Conservation (phyloP, 2,329 filamentous ascomycete species). For the Coniosporium uncinatum region DNA sequence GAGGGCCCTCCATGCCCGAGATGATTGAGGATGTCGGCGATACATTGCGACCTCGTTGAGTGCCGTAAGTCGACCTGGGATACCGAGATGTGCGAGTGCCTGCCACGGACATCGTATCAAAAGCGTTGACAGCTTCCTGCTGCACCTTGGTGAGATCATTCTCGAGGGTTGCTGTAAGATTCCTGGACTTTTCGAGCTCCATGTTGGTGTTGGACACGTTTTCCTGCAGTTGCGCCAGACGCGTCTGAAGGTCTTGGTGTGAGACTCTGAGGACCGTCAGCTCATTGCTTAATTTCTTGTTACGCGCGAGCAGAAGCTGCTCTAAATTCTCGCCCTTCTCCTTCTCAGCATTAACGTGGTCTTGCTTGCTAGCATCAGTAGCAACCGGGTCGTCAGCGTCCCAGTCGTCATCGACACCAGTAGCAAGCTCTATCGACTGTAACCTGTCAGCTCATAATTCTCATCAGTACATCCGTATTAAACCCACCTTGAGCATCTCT, state of each 20-base stretch:
- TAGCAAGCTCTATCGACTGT: slow-evolving; percentile 90
- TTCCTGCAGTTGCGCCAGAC: slow-evolving; percentile 75
- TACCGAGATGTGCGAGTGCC: slow-evolving; percentile 85
- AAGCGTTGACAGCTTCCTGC: slow-evolving; percentile 75
- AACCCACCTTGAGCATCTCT: slow-evolving; percentile 74
- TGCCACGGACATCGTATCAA: slow-evolving; percentile 87
- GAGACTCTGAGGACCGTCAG: slow-evolving; percentile 90
- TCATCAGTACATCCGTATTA: not conserved
- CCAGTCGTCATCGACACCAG: slow-evolving; percentile 63
- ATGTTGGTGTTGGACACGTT: slow-evolving; percentile 78
- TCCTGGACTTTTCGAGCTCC: slow-evolving; percentile 80
- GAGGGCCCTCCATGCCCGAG: slow-evolving; percentile 74
- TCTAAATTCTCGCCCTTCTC: slow-evolving; percentile 76
- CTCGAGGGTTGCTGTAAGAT: slow-evolving; percentile 84
- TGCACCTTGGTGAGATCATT: slow-evolving; percentile 88
- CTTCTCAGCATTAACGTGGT: slow-evolving; percentile 46
- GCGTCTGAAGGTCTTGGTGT: slow-evolving; percentile 82
- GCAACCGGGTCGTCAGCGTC: slow-evolving; percentile 49
- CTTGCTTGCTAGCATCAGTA: slow-evolving; percentile 31
- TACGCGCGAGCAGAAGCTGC: slow-evolving; percentile 83
- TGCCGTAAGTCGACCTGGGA: slow-evolving; percentile 57
- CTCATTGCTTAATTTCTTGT: slow-evolving; percentile 96
- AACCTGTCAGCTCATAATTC: slow-evolving; percentile 7
- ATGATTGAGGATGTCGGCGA: slow-evolving; percentile 98
- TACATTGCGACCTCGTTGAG: slow-evolving; percentile 56